Base-by-base conservation (phyloP, 495 filamentous ascomycete species). In the Trichocladium antarcticum region DNA sequence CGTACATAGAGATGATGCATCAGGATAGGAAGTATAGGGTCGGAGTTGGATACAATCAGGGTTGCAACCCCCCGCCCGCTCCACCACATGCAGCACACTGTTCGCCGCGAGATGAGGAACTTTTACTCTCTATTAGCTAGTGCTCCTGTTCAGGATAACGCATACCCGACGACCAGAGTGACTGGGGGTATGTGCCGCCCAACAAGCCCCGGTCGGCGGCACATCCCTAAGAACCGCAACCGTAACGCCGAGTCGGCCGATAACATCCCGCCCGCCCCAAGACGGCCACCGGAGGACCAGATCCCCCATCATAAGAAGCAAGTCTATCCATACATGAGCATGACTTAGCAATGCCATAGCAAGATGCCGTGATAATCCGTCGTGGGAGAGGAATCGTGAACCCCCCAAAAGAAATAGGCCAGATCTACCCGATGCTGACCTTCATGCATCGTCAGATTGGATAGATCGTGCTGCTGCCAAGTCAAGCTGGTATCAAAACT, bases 401-500 rank as follows among this genome's bases (percentile, higher is more conserved):
- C 12, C 31, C 31, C 12, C 46, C 50, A 57, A 56, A 56, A 57
- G 54, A 54, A 47, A 46, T 29, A 42, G 49, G 40, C 29, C 50
- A 58, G 50, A 52, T 53, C 46, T 56, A 50, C 39, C 60, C 32
- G 42, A 56, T 52, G 52, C 50, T 36, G 45, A 37, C 34, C 41
- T 31, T 39, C 36, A 45, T 44, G 43, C 37, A 40, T 45, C 43
- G 42, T 49, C 45, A 44, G 57, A 58, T 37, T 50, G 58, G 57
- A 64, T 61, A 60, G 55, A 69, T 68, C 60, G 62, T 64, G 63
- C 62, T 56, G 61, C 53, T 59, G 61, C 54, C 58, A 57, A 58
- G 61, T 53, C 58, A 57, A 63, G 57, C 57, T 62, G 67, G 63
- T 59, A 64, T 66, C 68, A 70, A 70, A 73, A 71, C 68, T 71